Base-by-base conservation (phyloP, 371 early-diverging fungal species). In the Modicella reniformis region DNA sequence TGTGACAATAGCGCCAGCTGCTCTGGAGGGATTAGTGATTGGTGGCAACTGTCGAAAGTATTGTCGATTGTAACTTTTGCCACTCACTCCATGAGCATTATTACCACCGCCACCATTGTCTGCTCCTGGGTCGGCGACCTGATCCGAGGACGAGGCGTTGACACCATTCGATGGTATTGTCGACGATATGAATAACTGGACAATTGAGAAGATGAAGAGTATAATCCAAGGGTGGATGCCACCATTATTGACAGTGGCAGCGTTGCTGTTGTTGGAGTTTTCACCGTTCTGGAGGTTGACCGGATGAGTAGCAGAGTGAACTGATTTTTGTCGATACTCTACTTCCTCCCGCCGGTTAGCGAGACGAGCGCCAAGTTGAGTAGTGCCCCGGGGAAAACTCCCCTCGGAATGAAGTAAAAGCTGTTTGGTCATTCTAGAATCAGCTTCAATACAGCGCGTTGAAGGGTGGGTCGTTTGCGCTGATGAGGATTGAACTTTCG, bases 11-110 rank as follows among this genome's bases (percentile, higher is more conserved):
- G 53, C 65, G 29, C 76, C 76, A 0, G 64, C 52, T 17, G 68
- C 59, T 19, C 30, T 63, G 12, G 64, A 34, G 3, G 49, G 32
- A 50, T 71, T 49, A 17, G 23, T 41, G 21, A 76, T 71, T 4
- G 65, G 72, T 1, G 72, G 65, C 3, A 63, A 65, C n/a, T 34
- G 48, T 1, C 72, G 76, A 57, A 71, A 72, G 54, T 76, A 76
- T 3, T 63, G 71, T 23, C 50, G 67, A 29, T 56, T 62, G 30
- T 56, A 68, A 0, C 0, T 23, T 57, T 37, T n/a, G n/a, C n/a
- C n/a, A n/a, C n/a, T n/a, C n/a, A n/a, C n/a, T n/a, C n/a, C n/a
- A n/a, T n/a, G n/a, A n/a, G n/a, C 47, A 7, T 23, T 28, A 12
- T 12, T 34, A 19, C 63, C 55, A 30, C 49, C 62, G 5, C 33